Evolutionary conservation across 192 early-diverging fungal species (phyloP), one percentile per base, ranked within the genome.

Genomic region (Backusella mclennaniae): DNA sequence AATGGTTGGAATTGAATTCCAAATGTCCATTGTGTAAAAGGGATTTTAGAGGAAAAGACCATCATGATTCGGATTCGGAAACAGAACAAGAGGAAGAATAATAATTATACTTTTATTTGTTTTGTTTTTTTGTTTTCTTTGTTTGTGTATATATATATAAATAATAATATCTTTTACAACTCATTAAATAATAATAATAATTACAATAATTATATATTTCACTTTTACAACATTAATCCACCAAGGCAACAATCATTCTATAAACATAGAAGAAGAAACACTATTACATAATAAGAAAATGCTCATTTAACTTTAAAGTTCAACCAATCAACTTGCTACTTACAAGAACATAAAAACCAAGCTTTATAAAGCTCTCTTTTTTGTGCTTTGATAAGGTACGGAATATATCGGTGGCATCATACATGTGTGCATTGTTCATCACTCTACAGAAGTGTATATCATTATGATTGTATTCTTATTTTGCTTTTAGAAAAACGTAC

Each of bases 401-500:
- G 88, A 98, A 98, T 72, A 98, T 96, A 77, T 97, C 96, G 63
- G 97, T 98, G 3, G 97, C 93, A 81, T 98, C 97, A 82, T 92
- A 97, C 87, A 93, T 91, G 81, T 98, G 95, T 76, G 89, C 88
- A 81, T 90, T 89, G 76, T 92, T 89, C 35, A 91, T 80, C 29
- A 96, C 87, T 80, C 93, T 95, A 72, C 33, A 15, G 42, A 9
- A 15, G 46, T 14, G 36, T 21, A 4, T 9, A 6, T 35, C 69
- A 53, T 21, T 14, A 21, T 39, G n/a, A 67, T 44, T 35, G 17
- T 44, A 6, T 19, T 52, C 31, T 14, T 35, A 15, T 42, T n/a
- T 39, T 12, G 38, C 38, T 35, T 31, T 14, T 9, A 11, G 39
- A 21, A 42, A 33, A 12, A 69, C 79, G 63, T 89, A 95, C 94